Percentiles rank a stretch among this genome's conserved stretches.
phyloP scores from a whole-genome alignment of 2,329 filamentous ascomycete genomes.

The Meredithiella fracta region DNA sequence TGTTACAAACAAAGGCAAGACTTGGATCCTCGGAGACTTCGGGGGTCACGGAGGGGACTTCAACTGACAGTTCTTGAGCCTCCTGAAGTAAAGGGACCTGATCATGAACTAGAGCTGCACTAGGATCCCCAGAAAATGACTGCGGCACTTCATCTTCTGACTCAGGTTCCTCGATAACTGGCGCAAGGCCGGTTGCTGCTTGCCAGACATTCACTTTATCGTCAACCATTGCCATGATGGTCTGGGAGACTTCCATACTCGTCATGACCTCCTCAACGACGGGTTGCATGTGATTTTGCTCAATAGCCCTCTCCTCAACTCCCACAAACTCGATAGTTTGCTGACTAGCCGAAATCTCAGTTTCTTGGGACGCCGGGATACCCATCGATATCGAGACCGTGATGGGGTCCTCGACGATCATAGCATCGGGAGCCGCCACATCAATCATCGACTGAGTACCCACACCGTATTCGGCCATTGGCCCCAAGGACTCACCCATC shows the following conservation, averaged over 20 bases:
- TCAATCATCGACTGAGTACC: neutral
- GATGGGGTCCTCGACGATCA: neutral
- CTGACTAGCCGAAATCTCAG: neutral
- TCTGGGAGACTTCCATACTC: no score
- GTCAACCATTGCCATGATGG: no score
- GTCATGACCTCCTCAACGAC: constrained; percentile 1
- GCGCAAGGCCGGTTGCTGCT: neutral
- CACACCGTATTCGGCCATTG: neutral
- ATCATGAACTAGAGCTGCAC: no score
- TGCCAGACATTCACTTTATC: no score
- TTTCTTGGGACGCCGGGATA: neutral
- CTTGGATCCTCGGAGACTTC: neutral
- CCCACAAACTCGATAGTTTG: neutral
- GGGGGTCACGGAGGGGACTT: no score
- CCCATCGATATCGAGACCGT: neutral
- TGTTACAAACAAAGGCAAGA: neutral
- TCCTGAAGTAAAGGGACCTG: no score
- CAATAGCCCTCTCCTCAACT: neutral
- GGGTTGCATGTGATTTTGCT: neutral
- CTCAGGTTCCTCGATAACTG: neutral
- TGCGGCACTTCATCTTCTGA: neutral
- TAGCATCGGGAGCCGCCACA: neutral
- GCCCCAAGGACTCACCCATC: neutral
- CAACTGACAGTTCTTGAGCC: no score
- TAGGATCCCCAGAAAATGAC: no score